Evolutionary conservation across 2,329 filamentous ascomycete genomes (phyloP).

Genomic region (Hymenoscyphus repandus): DNA sequence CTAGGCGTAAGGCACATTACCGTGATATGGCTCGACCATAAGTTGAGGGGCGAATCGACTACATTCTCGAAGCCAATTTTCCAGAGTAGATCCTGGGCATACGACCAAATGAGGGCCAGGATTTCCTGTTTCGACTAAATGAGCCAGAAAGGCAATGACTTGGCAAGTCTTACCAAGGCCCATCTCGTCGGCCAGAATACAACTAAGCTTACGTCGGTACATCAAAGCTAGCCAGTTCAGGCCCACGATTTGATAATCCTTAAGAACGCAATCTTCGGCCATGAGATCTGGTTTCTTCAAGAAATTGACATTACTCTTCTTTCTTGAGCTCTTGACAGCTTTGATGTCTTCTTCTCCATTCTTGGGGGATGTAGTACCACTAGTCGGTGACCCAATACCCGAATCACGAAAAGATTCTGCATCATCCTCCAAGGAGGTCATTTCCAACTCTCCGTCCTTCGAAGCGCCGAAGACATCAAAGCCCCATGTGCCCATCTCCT

Average conservation of each 20-base stretch:
- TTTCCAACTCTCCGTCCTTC: slow-evolving; percentile 53
- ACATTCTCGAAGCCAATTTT: slow-evolving; percentile 95
- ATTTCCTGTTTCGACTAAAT: slow-evolving; percentile 65
- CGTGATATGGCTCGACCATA: slow-evolving; percentile 65
- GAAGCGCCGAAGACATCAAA: slow-evolving; percentile 57
- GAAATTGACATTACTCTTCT: slow-evolving; percentile 25
- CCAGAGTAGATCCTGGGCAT: slow-evolving; percentile 87
- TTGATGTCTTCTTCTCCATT: slow-evolving; percentile 38
- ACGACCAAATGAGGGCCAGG: slow-evolving; percentile 78
- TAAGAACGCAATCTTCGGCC: slow-evolving; percentile 70
- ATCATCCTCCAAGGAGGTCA: slow-evolving; percentile 41
- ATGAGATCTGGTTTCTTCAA: slow-evolving; percentile 65
- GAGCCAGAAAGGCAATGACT: slow-evolving; percentile 84
- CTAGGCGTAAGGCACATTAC: slow-evolving; percentile 9
- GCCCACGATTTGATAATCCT: slow-evolving; percentile 90
- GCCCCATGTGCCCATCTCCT: slow-evolving; percentile 64
- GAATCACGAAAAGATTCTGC: slow-evolving; percentile 49
- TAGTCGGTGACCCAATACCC: slow-evolving; percentile 59
- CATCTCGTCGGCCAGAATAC: slow-evolving; percentile 97
- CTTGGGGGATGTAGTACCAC: slow-evolving; percentile 29
- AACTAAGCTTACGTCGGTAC: slow-evolving; percentile 73
- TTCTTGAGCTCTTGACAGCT: slow-evolving; percentile 18
- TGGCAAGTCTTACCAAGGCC: slow-evolving; percentile 95
- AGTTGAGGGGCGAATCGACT: slow-evolving; percentile 76
- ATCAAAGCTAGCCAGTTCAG: slow-evolving; percentile 91